Base-by-base conservation (phyloP, 257 asterid species). In the Avicennia marina region DNA sequence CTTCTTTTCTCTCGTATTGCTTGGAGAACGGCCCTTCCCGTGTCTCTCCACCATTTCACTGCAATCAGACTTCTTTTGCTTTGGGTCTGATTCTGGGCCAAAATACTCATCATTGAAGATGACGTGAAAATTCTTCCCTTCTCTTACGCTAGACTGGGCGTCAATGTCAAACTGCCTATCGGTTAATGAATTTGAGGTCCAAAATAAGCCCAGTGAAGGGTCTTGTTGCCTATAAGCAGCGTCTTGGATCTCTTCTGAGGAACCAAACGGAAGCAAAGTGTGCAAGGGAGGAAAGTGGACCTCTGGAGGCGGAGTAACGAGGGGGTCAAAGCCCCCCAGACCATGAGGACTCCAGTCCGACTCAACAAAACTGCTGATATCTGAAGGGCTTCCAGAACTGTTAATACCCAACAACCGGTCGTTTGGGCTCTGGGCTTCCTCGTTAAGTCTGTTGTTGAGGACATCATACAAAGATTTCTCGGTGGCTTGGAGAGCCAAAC, bases 401-500 rank as follows among this genome's bases (percentile, higher is more conserved):
- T 63, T 58, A 4, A 59, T 49, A 31, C 74, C 62, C 2, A 15
- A 3, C 7, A 41, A 41, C n/a, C 46, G 46, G 46, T n/a, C n/a
- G n/a, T n/a, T n/a, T n/a, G n/a, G n/a, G n/a, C n/a, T n/a, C n/a
- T n/a, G n/a, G n/a, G n/a, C n/a, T n/a, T n/a, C n/a, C n/a, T n/a
- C 27, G 2, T 27, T 58, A 15, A 3, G 34, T 39, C 63, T 32
- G 34, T 73, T 75, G 62, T 39, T 55, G 31, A 81, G 95, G 54
- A 59, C 90, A 67, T 80, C 90, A 56, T 48, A 75, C 56, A 87
- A 71, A 46, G 89, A 73, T 71, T 75, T 82, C 83, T 90, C 94
- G 1, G 90, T 78, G 6, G 95, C 90, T 53, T 84, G 90, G 7
- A 90, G 74, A 44, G 95, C 95, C 65, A 76, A 71, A 12, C 77